Conservation (phyloP, 768 basidiomycete species). For the Boletus fagicola region DNA sequence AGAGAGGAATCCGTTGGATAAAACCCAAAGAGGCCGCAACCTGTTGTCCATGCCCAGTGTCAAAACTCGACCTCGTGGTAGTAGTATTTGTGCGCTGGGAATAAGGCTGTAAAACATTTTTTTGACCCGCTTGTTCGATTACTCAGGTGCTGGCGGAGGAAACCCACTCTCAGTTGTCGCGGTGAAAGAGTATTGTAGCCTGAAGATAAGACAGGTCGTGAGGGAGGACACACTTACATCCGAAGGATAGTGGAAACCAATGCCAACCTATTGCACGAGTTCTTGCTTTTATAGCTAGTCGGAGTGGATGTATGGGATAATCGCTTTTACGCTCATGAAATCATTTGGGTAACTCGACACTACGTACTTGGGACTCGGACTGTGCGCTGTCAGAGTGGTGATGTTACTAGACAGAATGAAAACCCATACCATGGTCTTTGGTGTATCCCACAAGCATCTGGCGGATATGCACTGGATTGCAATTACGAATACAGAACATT, state of each 20-base stretch:
- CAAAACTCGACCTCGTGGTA: neutral
- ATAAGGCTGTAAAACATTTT: neutral
- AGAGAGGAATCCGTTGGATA: neutral
- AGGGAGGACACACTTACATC: neutral
- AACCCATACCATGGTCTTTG: neutral
- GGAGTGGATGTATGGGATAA: no score
- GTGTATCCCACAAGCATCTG: neutral
- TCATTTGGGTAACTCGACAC: no score
- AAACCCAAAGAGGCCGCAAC: neutral
- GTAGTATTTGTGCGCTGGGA: neutral
- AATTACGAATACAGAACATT: neutral
- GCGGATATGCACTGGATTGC: neutral
- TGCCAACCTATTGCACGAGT: neutral
- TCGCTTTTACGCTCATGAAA: no score
- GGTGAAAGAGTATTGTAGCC: no score
- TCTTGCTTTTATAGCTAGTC: no score
- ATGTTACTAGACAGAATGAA: neutral
- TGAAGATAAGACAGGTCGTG: neutral
- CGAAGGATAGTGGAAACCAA: neutral
- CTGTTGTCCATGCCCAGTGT: neutral
- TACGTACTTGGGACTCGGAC: no score
- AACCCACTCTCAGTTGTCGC: neutral
- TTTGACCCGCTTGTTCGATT: neutral
- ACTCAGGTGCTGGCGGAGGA: neutral
- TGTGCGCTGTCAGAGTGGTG: no score